These are phyloP conservation scores for Apiotrichum laibachii DNA, from an alignment of 1,284 basidiomycete genomes.

Conservation along the genomic window DNA sequence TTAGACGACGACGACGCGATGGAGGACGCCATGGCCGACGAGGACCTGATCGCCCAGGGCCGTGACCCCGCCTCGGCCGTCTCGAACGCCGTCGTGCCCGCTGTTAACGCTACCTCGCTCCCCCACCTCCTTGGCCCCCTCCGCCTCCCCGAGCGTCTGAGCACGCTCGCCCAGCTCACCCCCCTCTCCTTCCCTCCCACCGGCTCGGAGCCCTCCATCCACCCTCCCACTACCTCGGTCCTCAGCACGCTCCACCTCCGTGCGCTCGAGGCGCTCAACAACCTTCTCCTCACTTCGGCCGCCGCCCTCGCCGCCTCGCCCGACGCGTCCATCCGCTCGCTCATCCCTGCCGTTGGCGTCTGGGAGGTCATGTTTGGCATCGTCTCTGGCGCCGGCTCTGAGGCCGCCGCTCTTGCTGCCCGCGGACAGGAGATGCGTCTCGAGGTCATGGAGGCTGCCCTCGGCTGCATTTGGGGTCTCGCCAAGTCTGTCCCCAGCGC, in stretches of 20 bases:
- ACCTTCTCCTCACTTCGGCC: constrained; percentile 70
- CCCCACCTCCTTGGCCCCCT: constrained; percentile 53
- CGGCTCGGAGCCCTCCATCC: constrained; percentile 61
- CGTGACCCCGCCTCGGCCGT: constrained; percentile 42
- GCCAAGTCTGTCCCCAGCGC: constrained; percentile 27
- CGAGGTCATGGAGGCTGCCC: constrained; percentile 48
- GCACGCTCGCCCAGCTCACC: constrained; percentile 67
- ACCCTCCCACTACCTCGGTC: constrained; percentile 79
- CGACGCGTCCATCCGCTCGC: constrained; percentile 6
- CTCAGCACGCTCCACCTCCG: constrained; percentile 75
- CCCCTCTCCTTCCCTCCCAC: constrained; percentile 75
- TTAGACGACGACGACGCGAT: constrained; percentile 47
- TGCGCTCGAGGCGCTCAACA: constrained; percentile 86
- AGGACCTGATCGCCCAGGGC: constrained; percentile 47
- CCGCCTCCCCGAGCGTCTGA: constrained; percentile 57
- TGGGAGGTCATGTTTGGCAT: constrained; percentile 76
- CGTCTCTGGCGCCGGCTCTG: constrained; percentile 54
- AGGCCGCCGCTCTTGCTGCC: constrained; percentile 33
- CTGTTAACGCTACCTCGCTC: constrained; percentile 33
- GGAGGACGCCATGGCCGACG: constrained; percentile 50
- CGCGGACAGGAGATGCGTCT: constrained; percentile 50
- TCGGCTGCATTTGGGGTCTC: constrained; percentile 53
- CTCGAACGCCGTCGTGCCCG: constrained; percentile 35
- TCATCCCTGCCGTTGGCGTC: constrained; percentile 60
- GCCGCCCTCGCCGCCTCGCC: constrained; percentile 23